Evolutionary conservation across 768 basidiomycete species (phyloP).

Genomic region (Calocera cornea): DNA sequence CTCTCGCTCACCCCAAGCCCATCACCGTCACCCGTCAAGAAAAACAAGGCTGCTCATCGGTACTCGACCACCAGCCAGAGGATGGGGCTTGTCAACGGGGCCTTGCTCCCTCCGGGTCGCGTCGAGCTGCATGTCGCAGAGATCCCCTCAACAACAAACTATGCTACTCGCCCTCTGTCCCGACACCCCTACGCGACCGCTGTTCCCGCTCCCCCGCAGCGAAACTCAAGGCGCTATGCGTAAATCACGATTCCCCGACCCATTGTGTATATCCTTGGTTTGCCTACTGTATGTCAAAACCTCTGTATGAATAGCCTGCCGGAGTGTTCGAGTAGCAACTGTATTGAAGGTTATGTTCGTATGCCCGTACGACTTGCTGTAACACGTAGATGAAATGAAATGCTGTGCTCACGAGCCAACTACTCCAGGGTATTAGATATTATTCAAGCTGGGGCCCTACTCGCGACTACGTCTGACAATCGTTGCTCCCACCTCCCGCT

Average conservation of each 20-base stretch:
- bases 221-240: neutral
- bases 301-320: neutral
- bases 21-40: neutral
- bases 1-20: neutral
- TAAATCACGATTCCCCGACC: neutral
- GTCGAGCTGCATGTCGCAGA: neutral
- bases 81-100: neutral
- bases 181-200: neutral
- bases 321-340: neutral
- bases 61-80: constrained; percentile 1
- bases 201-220: neutral
- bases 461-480: too few relatives aligned
- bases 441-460: too few relatives aligned
- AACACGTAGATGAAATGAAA: neutral
- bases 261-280: neutral
- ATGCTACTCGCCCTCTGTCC: neutral
- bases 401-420: neutral
- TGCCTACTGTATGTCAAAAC: neutral
- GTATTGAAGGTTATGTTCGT: neutral
- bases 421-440: too few relatives aligned
- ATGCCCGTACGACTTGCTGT: neutral
- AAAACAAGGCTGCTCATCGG: neutral
- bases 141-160: neutral
- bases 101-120: neutral
- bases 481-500: too few relatives aligned